phyloP scores from a whole-genome alignment of 225 moss, liverwort and hornwort species.

The Anthoceros angustus region DNA sequence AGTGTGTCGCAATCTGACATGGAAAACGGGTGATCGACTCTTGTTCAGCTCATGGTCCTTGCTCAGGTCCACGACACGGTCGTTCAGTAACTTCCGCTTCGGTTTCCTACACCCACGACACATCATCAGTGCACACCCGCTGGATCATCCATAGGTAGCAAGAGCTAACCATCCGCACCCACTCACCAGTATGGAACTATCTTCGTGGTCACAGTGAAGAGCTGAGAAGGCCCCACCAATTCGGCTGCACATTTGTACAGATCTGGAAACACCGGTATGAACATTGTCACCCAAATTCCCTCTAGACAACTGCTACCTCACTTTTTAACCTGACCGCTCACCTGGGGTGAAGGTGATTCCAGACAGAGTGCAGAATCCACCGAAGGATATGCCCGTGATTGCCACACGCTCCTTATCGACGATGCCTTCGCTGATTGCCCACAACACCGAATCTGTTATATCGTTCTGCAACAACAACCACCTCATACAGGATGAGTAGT shows the following conservation, averaged over 20 bases:
- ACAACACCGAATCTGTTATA: conserved; percentile 52
- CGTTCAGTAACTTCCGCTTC: conserved; percentile 35
- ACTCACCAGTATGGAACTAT: conserved; percentile 66
- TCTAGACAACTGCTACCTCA: not conserved
- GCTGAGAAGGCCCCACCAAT: conserved; percentile 57
- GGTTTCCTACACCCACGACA: conserved; percentile 36
- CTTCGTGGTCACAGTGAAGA: conserved; percentile 46
- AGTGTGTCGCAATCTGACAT: conserved; percentile 21
- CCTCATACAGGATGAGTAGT: not conserved
- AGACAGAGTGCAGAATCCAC: conserved; percentile 52
- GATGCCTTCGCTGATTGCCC: conserved; percentile 53
- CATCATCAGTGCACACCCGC: not conserved
- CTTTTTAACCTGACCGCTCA: conserved; percentile 5
- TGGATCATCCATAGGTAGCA: not conserved
- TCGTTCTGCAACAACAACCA: conserved; percentile 32
- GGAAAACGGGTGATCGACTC: conserved; percentile 45
- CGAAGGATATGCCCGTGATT: conserved; percentile 63
- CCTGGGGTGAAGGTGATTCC: conserved; percentile 64
- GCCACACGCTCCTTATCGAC: conserved; percentile 52
- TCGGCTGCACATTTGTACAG: conserved; percentile 57
- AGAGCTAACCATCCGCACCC: not conserved
- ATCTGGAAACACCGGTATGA: conserved; percentile 19
- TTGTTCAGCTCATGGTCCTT: conserved; percentile 51
- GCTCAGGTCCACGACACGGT: conserved; percentile 44
- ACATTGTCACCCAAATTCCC: not conserved